Base-by-base conservation (phyloP, 805 yeast species). In the Saturnispora galanensis region DNA sequence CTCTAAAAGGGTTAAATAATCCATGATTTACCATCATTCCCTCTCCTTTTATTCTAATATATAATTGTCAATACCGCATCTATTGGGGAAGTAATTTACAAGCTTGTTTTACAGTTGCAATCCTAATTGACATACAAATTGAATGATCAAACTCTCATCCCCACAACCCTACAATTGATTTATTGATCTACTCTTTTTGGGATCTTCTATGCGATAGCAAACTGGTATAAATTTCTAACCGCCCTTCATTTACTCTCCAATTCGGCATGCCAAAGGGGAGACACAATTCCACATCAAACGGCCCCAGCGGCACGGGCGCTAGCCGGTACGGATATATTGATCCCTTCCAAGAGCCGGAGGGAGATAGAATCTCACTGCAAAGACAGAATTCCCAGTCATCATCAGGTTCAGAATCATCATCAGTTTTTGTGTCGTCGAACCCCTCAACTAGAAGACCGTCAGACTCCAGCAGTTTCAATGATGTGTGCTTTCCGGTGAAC, bases 401-500 rank as follows among this genome's bases (percentile, higher is more conserved):
- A 10, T 39, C 44, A 10, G 41, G 38, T 15, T 44, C 46, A 45
- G 50, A 42, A 10, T 42, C 45, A 3, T 42, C 57, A 18, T 60
- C 64, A 3, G 52, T 59, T 7, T 62, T 61, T 38, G 62, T 54
- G 2, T 58, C 64, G 12, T 79, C 84, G n/a, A 78, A 79, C 53
- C 86, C 87, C 5, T 67, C 78, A 3, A 72, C 81, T 17, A 73
- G 83, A 40, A 69, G 83, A 47, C 66, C 76, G 34, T 71, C 80
- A 32, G 77, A 75, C 44, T 75, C 77, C 34, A 80, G 95, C 0
- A 84, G 96, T 1, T 65, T 90, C 47, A 89, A 83, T 58, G 98
- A 90, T 63, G 98, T 90, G 21, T 90, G 96, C 57, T 78, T 87
- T 60, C 96, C 95, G 0, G 69, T 88, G 33, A 88, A 81, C 50